Evolutionary conservation across 306 rosid genomes (phyloP).

Genomic region (Corylus americana): DNA sequence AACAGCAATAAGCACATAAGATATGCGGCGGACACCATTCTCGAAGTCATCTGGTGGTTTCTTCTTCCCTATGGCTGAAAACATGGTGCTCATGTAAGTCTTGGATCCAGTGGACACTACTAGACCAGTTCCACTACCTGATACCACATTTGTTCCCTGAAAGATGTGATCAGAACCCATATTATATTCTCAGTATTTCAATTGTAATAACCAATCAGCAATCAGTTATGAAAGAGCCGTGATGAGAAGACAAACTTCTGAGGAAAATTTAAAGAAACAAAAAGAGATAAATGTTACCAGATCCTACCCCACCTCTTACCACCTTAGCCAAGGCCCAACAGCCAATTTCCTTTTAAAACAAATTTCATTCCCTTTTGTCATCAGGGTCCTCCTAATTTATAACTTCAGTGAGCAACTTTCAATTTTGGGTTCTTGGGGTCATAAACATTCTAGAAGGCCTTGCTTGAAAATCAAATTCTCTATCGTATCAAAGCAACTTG

Average conservation of each 20-base stretch:
- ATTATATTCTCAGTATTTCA: background rate
- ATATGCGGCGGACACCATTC: conserved; percentile 61
- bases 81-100: conserved; percentile 89
- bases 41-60: conserved; percentile 74
- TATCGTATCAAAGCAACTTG: background rate
- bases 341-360: background rate
- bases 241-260: background rate
- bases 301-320: background rate
- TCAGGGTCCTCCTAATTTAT: background rate
- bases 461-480: background rate
- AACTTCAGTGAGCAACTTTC: background rate
- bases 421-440: background rate
- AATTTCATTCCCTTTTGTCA: background rate
- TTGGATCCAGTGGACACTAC: conserved; percentile 78
- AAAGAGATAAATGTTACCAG: background rate
- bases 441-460: background rate
- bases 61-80: conserved; percentile 69
- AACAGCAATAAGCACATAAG: conserved; percentile 60
- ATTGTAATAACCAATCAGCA: background rate
- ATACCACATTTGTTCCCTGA: conserved; percentile 88
- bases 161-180: conserved; percentile 12
- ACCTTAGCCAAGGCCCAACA: background rate
- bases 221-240: background rate
- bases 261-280: background rate
- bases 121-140: conserved; percentile 75